These are phyloP conservation scores for Porogramme epimiltina DNA, from an alignment of 1,284 basidiomycete species.

Conservation along the genomic window DNA sequence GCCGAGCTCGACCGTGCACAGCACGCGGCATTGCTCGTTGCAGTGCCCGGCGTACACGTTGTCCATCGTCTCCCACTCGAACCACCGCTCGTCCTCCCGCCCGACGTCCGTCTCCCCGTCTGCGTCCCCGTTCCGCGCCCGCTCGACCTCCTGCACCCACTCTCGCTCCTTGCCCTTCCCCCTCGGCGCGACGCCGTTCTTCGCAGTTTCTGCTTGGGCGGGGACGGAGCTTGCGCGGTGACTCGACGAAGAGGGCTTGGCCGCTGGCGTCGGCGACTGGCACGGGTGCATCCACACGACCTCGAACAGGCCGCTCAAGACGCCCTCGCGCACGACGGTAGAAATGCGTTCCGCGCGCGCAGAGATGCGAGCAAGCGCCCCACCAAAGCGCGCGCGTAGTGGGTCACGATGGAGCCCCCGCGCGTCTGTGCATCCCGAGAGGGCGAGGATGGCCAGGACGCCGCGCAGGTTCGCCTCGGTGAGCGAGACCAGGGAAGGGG, in stretches of 20 bases:
- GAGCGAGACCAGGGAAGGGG: constrained; percentile 16
- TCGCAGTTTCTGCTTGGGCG: background rate
- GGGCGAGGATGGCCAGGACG: constrained; percentile 35
- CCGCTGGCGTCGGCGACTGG: background rate
- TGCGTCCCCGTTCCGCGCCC: constrained; percentile 7
- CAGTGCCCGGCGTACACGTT: constrained; percentile 36
- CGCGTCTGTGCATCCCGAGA: constrained; percentile 36
- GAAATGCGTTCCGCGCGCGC: constrained; percentile 35
- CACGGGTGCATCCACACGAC: constrained; percentile 26
- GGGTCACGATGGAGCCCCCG: constrained; percentile 32
- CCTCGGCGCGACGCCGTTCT: background rate
- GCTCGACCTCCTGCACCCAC: constrained; percentile 23
- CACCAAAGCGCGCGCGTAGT: constrained; percentile 32
- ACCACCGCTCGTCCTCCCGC: constrained; percentile 20
- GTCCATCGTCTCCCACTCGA: constrained; percentile 35
- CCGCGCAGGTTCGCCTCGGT: constrained; percentile 34
- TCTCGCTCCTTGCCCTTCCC: constrained; percentile 19
- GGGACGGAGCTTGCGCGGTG: background rate
- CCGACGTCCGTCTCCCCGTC: background rate
- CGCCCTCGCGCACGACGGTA: constrained; percentile 33
- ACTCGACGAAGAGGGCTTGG: background rate
- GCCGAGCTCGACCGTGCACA: constrained; percentile 41
- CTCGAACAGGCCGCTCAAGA: constrained; percentile 39
- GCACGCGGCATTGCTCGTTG: constrained; percentile 30
- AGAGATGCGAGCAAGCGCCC: constrained; percentile 29